These are phyloP conservation scores for Chimonanthus praecox DNA, from an alignment of 164 flowering plant genomes.

Conservation along the genomic window DNA sequence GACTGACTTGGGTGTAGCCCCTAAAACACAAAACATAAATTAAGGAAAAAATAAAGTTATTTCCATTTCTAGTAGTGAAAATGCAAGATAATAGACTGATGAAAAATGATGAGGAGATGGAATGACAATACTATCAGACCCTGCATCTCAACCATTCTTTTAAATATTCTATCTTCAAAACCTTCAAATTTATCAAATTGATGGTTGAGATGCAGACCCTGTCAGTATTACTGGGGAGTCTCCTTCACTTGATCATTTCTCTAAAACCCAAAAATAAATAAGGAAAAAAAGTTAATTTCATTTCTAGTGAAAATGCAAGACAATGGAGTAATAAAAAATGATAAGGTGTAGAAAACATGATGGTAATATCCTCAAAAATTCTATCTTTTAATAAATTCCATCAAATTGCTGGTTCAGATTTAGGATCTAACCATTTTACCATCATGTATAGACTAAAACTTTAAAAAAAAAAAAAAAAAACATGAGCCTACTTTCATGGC, in stretches of 20 bases:
- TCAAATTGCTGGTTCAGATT: too few relatives aligned
- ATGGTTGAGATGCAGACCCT: too few relatives aligned
- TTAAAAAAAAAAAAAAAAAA: background rate
- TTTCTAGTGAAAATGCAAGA: background rate
- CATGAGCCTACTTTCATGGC: constrained; percentile 82
- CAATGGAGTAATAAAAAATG: background rate
- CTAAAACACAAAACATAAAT: constrained; percentile 24
- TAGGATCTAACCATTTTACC: too few relatives aligned
- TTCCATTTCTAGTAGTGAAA: too few relatives aligned
- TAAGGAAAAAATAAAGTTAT: background rate
- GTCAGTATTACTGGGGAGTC: too few relatives aligned
- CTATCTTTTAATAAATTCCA: too few relatives aligned
- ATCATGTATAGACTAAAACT: background rate
- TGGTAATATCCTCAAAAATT: background rate
- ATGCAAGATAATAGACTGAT: background rate
- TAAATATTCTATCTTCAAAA: too few relatives aligned
- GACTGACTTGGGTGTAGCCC: constrained; percentile 98
- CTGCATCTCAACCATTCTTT: too few relatives aligned
- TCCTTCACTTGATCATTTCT: too few relatives aligned
- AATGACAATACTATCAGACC: too few relatives aligned
- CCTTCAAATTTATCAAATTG: too few relatives aligned
- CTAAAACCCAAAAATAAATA: background rate
- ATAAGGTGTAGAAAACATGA: background rate
- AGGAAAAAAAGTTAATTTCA: background rate
- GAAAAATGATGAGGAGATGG: background rate